Conservation (phyloP, 73 alveolate genomes). For the Paramecium pentaurelia region DNA sequence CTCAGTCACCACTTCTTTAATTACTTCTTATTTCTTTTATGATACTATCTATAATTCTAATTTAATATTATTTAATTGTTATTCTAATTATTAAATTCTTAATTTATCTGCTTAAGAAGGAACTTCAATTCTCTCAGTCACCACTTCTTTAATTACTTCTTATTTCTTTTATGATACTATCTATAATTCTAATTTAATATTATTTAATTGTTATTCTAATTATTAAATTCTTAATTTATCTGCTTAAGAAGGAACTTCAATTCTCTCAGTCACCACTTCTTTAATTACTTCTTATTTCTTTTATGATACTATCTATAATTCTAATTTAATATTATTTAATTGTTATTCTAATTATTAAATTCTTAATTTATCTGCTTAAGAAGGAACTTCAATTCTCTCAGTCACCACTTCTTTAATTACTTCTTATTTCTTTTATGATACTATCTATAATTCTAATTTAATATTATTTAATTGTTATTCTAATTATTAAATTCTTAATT, state of each 20-base stretch:
- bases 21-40: conserved; percentile 14
- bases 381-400: not conserved
- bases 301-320: not conserved
- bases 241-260: not conserved
- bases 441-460: not conserved
- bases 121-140: not conserved
- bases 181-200: not conserved
- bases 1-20: not conserved
- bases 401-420: not conserved
- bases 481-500: not conserved
- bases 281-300: conserved; percentile 29
- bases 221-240: conserved; percentile 15
- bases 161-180: not conserved
- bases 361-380: conserved; percentile 17
- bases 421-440: not conserved
- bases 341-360: not conserved
- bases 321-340: not conserved
- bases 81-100: conserved; percentile 13
- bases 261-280: not conserved
- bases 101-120: conserved; percentile 6
- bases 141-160: conserved; percentile 17
- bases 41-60: not conserved
- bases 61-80: not conserved
- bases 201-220: conserved; percentile 3
- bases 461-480: not conserved